phyloP scores from a whole-genome alignment of 2,329 filamentous ascomycete genomes.

The Escovopsis weberi region DNA sequence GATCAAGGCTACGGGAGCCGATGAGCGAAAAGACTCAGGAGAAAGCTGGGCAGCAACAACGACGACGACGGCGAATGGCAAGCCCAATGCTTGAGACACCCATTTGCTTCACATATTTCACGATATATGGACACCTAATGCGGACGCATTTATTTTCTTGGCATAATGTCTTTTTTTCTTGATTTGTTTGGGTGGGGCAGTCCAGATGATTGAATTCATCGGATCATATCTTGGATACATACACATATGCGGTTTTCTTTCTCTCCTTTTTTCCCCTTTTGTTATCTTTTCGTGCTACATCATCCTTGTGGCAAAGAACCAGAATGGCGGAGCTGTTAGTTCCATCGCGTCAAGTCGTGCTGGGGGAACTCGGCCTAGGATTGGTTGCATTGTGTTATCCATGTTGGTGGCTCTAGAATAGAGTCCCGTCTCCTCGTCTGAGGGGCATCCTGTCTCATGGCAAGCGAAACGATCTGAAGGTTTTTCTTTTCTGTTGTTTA shows the following conservation, averaged over 20 bases:
- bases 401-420: too few relatives aligned
- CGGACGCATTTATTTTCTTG: background rate
- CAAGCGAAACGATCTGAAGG: background rate
- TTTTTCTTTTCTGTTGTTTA: background rate
- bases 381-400: too few relatives aligned
- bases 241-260: background rate
- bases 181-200: background rate
- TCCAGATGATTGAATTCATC: too few relatives aligned
- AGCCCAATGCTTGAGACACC: too few relatives aligned
- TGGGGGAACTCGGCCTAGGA: background rate
- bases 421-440: background rate
- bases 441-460: background rate
- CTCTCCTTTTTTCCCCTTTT: background rate
- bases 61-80: too few relatives aligned
- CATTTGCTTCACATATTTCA: too few relatives aligned
- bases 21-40: constrained; percentile 16
- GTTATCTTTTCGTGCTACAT: too few relatives aligned
- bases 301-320: too few relatives aligned
- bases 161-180: background rate
- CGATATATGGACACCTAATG: too few relatives aligned
- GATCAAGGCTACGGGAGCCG: constrained; percentile 44
- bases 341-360: background rate
- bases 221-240: background rate
- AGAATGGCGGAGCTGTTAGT: too few relatives aligned
- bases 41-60: too few relatives aligned